Base-by-base conservation (phyloP, 805 yeast genomes). In the Wickerhamiella brachini region DNA sequence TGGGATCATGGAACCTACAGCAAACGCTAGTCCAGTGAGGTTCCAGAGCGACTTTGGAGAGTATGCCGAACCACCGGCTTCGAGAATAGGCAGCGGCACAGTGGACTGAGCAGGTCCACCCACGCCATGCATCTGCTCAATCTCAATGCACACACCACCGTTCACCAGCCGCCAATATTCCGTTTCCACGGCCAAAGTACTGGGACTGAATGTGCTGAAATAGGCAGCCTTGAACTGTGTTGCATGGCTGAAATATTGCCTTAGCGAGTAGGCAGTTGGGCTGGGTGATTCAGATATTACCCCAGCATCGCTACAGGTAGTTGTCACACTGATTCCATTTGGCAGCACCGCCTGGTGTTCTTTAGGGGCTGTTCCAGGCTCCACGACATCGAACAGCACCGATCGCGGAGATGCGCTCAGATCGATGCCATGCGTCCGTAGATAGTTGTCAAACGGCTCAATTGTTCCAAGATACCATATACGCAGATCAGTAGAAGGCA, bases 1-100 rank as follows among this genome's bases (percentile, higher is more conserved):
- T 51, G 80, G 80, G 49, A 85, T 68, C 17, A 85, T 65, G 0
- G 95, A 85, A 0, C 85, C 83, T 39, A 73, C 66, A 10, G 82
- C 76, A 64, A 74, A 79, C 0, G 95, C 93, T 20, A 87, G 65
- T 53, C 78, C 80, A 20, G 84, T 78, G 55, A 86, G 68, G 61
- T 86, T 86, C 79, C 85, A 85, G 0, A 88, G 83, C 20, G 41
- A 37, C 9, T 37, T 15, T 3, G 17, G 20, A 2, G 18, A 37
- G 7, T 15, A n/a, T 9, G 20, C 18, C 20, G 20, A n/a, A 5
- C 20, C 41, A 20, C 41, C 41, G 20, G 41, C 41, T 4, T 37
- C 20, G n/a, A 13, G 41, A 13, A 37, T 5, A 5, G 41, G 20
- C 20, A 37, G 9, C 41, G 20, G 41, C 41, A n/a, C 20, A 5